These are phyloP conservation scores for Hysterangium stoloniferum DNA, from an alignment of 768 basidiomycete genomes.

Conservation along the genomic window DNA sequence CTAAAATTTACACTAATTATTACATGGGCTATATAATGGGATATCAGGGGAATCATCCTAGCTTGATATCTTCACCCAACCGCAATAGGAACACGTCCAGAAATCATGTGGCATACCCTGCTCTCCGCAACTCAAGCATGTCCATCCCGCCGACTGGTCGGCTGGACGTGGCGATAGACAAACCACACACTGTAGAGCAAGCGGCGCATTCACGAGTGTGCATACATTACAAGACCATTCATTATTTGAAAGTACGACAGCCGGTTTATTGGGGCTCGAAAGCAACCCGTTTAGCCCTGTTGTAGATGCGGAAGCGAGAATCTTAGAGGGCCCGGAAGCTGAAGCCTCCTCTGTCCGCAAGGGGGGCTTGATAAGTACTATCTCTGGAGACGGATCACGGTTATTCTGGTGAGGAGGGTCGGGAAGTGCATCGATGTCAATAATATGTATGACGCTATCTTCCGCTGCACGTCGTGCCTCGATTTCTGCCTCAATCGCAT, in stretches of 20 bases:
- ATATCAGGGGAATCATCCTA: background rate
- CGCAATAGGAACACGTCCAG: constrained; percentile 74
- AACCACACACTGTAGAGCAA: constrained; percentile 49
- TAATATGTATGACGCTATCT: constrained; percentile 49
- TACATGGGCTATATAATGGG: background rate
- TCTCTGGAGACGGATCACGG: constrained; percentile 19
- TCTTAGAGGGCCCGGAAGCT: constrained; percentile 6
- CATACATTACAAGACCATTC: constrained; percentile 39
- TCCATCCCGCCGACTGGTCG: constrained; percentile 44
- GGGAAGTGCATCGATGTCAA: constrained; percentile 27
- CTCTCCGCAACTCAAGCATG: constrained; percentile 58
- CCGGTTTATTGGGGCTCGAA: constrained; percentile 3
- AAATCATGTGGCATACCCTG: constrained; percentile 51
- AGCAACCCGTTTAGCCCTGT: background rate
- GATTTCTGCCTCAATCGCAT: constrained; percentile 40
- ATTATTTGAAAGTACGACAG: no score
- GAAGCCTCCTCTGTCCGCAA: background rate
- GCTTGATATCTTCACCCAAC: constrained; percentile 46
- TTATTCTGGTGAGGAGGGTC: constrained; percentile 21
- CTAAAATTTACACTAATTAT: no score
- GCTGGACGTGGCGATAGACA: constrained; percentile 39
- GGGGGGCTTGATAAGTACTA: constrained; percentile 15
- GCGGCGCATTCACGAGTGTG: constrained; percentile 54
- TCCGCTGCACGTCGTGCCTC: constrained; percentile 66
- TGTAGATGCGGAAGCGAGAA: constrained; percentile 1